phyloP scores from a whole-genome alignment of 805 yeast species.

The Sungouiozyma ichnusensis region DNA sequence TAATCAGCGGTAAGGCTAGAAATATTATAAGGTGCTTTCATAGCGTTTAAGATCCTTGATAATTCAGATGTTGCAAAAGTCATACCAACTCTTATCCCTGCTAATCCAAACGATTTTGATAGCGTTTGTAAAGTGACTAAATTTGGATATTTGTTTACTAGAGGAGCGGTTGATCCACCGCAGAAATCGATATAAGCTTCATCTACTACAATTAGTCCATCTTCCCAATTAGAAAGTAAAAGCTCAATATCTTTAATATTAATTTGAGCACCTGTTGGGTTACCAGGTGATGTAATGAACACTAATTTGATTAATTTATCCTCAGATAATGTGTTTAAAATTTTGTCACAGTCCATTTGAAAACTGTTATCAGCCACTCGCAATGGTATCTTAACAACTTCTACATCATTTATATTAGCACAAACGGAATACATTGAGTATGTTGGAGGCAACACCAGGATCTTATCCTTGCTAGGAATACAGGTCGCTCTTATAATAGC shows the following conservation, averaged over 20 bases:
- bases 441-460: conserved; percentile 87
- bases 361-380: conserved; percentile 44
- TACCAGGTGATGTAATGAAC: conserved; percentile 91
- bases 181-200: conserved; percentile 93
- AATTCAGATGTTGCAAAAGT: conserved; percentile 55
- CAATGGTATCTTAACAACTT: conserved; percentile 62
- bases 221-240: conserved; percentile 44
- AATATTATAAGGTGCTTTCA: conserved; percentile 95
- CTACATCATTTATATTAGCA: conserved; percentile 83
- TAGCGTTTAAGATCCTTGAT: conserved; percentile 63
- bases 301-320: conserved; percentile 64
- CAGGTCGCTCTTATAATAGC: conserved; percentile 77
- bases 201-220: conserved; percentile 76
- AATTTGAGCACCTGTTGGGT: conserved; percentile 76
- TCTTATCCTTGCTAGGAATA: conserved; percentile 69
- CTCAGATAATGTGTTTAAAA: conserved; percentile 38
- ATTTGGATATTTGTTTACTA: conserved; percentile 74
- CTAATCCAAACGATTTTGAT: conserved; percentile 92
- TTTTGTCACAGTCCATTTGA: conserved; percentile 47
- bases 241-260: conserved; percentile 38
- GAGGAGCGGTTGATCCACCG: conserved; percentile 62
- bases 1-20: conserved; percentile 68
- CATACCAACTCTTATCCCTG: conserved; percentile 85
- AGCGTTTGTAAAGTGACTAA: conserved; percentile 84
- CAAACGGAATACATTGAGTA: conserved; percentile 95